These are phyloP conservation scores for Tuber microsphaerosporum DNA, from an alignment of 495 filamentous ascomycete genomes.

Conservation along the genomic window DNA sequence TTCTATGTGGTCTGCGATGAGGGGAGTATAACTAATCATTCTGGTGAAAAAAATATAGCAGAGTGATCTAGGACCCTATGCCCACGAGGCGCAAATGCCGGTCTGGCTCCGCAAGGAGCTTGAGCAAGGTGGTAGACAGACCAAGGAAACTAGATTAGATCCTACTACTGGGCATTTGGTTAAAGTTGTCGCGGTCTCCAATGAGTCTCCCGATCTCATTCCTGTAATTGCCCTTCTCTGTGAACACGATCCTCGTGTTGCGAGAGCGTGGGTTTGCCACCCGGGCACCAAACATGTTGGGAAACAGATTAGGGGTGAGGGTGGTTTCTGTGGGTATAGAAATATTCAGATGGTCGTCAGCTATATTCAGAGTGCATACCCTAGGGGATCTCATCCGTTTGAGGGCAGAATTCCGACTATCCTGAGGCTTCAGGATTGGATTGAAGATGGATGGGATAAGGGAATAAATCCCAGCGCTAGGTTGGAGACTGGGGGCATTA, in stretches of 20 bases:
- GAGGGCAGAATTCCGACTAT: constrained; percentile 63
- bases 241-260: constrained; percentile 56
- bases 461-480: constrained; percentile 70
- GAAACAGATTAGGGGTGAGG: constrained; percentile 68
- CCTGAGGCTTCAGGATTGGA: constrained; percentile 75
- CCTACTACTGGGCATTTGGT: constrained; percentile 47
- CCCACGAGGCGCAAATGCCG: constrained; percentile 84
- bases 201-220: constrained; percentile 62
- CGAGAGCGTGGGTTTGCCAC: constrained; percentile 72
- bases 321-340: constrained; percentile 94
- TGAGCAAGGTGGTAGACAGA: constrained; percentile 55
- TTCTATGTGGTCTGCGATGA: constrained; percentile 9
- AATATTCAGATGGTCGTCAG: constrained; percentile 94
- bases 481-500: constrained; percentile 78
- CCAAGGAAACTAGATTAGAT: constrained; percentile 52
- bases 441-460: constrained; percentile 83
- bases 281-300: constrained; percentile 69
- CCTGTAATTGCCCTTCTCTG: constrained; percentile 66
- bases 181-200: constrained; percentile 50
- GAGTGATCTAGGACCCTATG: constrained; percentile 73
- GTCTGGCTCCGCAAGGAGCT: constrained; percentile 64
- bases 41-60: constrained; percentile 47
- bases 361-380: constrained; percentile 57
- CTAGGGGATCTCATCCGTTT: constrained; percentile 56
- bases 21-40: constrained; percentile 20